phyloP scores from a whole-genome alignment of 1,139 yeast species.

The Zygosaccharomyces sapae region DNA sequence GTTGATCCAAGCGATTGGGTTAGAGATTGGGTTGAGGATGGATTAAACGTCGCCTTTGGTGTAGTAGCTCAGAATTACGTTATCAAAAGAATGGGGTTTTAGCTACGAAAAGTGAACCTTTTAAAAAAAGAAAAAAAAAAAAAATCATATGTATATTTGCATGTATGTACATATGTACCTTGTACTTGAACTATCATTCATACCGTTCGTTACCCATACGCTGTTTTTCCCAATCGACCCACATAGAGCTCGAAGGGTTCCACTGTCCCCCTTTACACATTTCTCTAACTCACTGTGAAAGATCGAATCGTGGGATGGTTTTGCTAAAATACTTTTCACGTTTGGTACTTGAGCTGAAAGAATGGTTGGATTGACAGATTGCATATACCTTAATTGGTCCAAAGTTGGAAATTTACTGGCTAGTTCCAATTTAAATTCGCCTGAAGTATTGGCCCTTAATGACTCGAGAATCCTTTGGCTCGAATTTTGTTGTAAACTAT shows the following conservation, averaged over 20 bases:
- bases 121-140: not conserved
- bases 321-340: conserved; percentile 18
- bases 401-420: conserved; percentile 28
- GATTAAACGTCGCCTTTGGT: conserved; percentile 74
- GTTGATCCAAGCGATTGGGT: conserved; percentile 96
- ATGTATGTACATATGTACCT: conserved; percentile 3
- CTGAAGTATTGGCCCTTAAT: conserved; percentile 18
- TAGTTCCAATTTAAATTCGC: conserved; percentile 23
- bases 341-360: conserved; percentile 22
- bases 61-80: conserved; percentile 88
- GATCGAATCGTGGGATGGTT: conserved; percentile 20
- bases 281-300: conserved; percentile 25
- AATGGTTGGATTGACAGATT: conserved; percentile 16
- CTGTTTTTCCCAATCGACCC: conserved; percentile 35
- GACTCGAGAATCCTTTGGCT: conserved; percentile 18
- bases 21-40: conserved; percentile 84
- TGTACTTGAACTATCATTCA: not conserved
- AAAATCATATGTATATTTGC: not conserved
- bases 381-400: conserved; percentile 31
- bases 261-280: conserved; percentile 23
- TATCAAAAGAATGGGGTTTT: conserved; percentile 79
- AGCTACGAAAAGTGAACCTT: conserved; percentile 3
- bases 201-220: conserved; percentile 21
- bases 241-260: conserved; percentile 24
- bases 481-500: conserved; percentile 20